Conservation (phyloP, 2,329 filamentous ascomycete species). For the Monilinia fructicola region DNA sequence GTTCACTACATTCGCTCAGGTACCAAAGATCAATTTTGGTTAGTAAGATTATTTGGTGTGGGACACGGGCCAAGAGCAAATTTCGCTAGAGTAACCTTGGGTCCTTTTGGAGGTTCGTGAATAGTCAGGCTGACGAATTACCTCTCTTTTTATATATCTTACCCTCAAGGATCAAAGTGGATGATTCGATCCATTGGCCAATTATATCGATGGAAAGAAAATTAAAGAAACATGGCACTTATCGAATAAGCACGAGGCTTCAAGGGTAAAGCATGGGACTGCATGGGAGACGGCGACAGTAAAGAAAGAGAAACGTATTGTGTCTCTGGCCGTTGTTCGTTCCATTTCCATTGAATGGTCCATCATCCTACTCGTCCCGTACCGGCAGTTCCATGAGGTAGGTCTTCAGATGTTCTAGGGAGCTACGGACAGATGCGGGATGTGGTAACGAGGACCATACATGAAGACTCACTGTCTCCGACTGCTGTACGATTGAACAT, state of each 20-base stretch:
- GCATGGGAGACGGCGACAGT: too few species aligned
- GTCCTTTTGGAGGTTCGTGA: constrained; percentile 7
- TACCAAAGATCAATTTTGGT: constrained; percentile 3
- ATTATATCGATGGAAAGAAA: constrained; percentile 7
- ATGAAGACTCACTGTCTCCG: neutral
- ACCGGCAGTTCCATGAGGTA: too few species aligned
- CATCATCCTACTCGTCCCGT: too few species aligned
- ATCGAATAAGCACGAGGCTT: constrained; percentile 18
- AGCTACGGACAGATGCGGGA: neutral
- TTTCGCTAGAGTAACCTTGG: constrained; percentile 21
- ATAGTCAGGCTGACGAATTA: constrained; percentile 22
- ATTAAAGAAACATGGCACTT: constrained; percentile 13
- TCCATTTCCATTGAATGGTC: neutral
- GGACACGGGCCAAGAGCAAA: constrained; percentile 20
- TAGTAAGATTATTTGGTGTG: constrained; percentile 9
- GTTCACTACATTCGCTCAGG: constrained; percentile 9
- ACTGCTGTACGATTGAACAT: neutral
- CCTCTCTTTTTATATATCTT: neutral
- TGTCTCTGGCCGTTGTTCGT: constrained; percentile 12
- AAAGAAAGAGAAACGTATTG: constrained; percentile 2
- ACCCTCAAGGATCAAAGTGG: neutral
- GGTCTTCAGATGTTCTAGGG: too few species aligned
- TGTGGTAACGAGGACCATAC: neutral
- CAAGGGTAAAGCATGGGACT: constrained; percentile 7
- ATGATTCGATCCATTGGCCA: constrained; percentile 14